Percentiles rank a stretch among this genome's conserved stretches.
phyloP scores from a whole-genome alignment of 495 filamentous ascomycete genomes.

The Chaetomium tenue region DNA sequence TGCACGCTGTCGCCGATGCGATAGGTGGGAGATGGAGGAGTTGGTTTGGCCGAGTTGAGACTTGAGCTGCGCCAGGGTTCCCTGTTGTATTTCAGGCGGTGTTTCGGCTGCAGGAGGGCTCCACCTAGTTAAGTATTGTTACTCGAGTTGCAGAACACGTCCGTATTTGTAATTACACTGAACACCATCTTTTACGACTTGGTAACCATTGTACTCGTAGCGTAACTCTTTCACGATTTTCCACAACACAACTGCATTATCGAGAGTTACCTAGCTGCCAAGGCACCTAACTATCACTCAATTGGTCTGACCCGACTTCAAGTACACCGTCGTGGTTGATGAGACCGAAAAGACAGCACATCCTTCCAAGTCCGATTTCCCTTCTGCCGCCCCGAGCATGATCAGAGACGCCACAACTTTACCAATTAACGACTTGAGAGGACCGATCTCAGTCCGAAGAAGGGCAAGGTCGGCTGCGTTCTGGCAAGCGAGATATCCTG shows the following conservation, averaged over 20 bases:
- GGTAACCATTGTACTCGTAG: no score
- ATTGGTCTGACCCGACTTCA: not conserved
- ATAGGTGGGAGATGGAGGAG: not conserved
- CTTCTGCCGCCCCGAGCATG: not conserved
- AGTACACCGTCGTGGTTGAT: not conserved
- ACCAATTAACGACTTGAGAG: not conserved
- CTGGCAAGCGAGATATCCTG: not conserved
- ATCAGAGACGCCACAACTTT: not conserved
- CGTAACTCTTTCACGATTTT: not conserved
- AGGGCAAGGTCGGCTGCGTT: not conserved
- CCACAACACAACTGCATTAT: no score
- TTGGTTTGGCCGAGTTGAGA: not conserved
- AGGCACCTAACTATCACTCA: not conserved
- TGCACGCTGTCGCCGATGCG: not conserved
- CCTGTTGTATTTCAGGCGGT: not conserved
- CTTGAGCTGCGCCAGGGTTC: not conserved
- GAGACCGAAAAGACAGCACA: not conserved
- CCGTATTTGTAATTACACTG: no score
- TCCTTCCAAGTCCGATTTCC: not conserved
- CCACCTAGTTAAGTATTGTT: not conserved
- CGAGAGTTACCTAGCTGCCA: no score
- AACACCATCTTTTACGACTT: no score
- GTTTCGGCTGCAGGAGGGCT: not conserved
- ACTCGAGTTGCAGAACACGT: no score
- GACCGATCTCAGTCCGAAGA: not conserved